phyloP scores from a whole-genome alignment of 805 yeast genomes.

The Candida broadrunensis region DNA sequence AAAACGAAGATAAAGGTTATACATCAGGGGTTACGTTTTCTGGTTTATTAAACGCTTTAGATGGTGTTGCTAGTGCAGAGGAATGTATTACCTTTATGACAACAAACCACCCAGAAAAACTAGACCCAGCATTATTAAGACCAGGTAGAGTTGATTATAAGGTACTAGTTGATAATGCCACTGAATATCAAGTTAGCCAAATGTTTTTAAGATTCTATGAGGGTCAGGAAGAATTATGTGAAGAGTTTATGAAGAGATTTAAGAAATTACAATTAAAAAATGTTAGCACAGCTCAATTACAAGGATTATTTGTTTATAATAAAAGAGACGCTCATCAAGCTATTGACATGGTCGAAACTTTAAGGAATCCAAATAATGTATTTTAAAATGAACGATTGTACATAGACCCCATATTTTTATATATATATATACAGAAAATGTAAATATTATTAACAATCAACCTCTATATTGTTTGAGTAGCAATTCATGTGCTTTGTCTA shows the following conservation, averaged over 20 bases:
- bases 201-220: constrained; percentile 92
- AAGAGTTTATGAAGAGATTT: constrained; percentile 47
- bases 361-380: constrained; percentile 28
- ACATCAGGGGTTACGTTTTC: constrained; percentile 91
- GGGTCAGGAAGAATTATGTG: constrained; percentile 50
- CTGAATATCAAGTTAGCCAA: constrained; percentile 68
- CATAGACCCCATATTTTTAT: constrained; percentile 1
- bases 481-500: constrained; percentile 30
- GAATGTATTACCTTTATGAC: constrained; percentile 97
- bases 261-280: constrained; percentile 41
- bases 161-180: constrained; percentile 82
- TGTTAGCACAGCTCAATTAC: constrained; percentile 90
- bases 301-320: constrained; percentile 91
- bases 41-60: constrained; percentile 89
- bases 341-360: constrained; percentile 54
- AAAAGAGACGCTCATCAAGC: constrained; percentile 81
- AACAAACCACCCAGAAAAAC: constrained; percentile 91
- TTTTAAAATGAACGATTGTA: constrained; percentile 6
- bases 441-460: constrained; percentile 8
- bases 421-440: constrained; percentile 1
- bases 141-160: constrained; percentile 94
- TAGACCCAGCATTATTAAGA: constrained; percentile 89
- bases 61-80: constrained; percentile 97
- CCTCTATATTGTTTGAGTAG: constrained; percentile 38
- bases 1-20: constrained; percentile 72